Percentiles rank a stretch among this genome's conserved stretches.
Conservation (phyloP, 768 basidiomycete genomes). For the Dentipellis sp. region DNA sequence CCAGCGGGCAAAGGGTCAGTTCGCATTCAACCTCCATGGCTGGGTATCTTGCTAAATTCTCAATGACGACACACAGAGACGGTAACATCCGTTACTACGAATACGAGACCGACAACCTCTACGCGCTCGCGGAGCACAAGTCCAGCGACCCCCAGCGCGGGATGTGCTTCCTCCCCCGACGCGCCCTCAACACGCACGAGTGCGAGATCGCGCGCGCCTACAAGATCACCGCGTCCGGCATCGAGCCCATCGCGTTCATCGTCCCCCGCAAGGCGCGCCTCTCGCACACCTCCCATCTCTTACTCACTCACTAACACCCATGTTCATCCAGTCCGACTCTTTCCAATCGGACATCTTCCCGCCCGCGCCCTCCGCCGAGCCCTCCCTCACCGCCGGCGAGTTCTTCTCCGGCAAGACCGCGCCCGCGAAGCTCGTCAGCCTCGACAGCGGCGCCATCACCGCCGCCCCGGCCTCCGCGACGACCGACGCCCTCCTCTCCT, state of each 20-base stretch:
- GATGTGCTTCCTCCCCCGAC: constrained; percentile 92
- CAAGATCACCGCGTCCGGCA: constrained; percentile 63
- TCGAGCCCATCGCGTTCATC: constrained; percentile 93
- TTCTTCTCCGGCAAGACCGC: constrained; percentile 83
- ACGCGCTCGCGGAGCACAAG: constrained; percentile 75
- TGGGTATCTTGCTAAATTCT: not conserved
- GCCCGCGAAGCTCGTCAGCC: constrained; percentile 68
- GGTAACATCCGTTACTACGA: constrained; percentile 99
- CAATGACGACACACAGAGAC: constrained; percentile 42
- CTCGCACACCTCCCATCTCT: not conserved
- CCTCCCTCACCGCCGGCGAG: constrained; percentile 72
- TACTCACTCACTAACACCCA: not conserved
- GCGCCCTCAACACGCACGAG: constrained; percentile 78
- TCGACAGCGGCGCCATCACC: constrained; percentile 56
- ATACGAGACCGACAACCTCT: constrained; percentile 78
- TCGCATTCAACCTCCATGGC: not conserved
- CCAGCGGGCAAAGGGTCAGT: constrained; percentile 81
- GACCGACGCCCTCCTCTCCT: not conserved
- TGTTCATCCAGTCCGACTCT: constrained; percentile 59
- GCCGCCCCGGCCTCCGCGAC: constrained; percentile 11
- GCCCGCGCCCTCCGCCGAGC: constrained; percentile 74
- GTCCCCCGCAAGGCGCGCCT: constrained; percentile 78
- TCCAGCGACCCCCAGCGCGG: constrained; percentile 91
- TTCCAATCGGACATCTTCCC: constrained; percentile 99
- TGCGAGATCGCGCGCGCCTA: constrained; percentile 95